These are phyloP conservation scores for Neofusicoccum umdonicola DNA, from an alignment of 2,329 filamentous ascomycete species.

Conservation along the genomic window DNA sequence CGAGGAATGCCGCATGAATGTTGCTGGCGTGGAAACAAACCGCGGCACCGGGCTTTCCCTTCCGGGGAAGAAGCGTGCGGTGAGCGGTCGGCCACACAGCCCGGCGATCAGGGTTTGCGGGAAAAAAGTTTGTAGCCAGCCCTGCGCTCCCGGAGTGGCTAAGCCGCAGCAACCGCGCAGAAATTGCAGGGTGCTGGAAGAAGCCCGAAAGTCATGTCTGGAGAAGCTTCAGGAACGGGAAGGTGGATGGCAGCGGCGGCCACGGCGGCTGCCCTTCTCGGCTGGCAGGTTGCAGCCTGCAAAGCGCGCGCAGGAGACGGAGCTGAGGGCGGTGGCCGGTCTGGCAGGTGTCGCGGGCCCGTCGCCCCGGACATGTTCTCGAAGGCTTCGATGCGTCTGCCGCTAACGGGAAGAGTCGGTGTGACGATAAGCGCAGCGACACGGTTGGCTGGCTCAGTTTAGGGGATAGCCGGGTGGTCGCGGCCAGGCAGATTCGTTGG, in stretches of 20 bases:
- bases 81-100: background rate
- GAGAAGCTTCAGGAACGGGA: conserved; percentile 2
- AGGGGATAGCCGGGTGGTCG: background rate
- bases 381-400: conserved; percentile 13
- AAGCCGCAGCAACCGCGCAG: background rate
- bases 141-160: background rate
- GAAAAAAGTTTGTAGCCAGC: background rate
- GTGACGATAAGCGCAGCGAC: conserved; percentile 11
- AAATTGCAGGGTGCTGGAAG: conserved; percentile 3
- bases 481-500: background rate
- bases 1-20: background rate
- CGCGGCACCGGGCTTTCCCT: background rate
- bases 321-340: background rate
- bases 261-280: background rate
- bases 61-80: background rate
- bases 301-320: background rate
- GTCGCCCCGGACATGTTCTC: conserved; percentile 1
- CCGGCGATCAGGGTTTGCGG: background rate
- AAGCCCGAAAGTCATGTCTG: background rate
- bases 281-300: background rate
- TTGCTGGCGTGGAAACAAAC: conserved; percentile 1
- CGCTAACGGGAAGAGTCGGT: conserved; percentile 13
- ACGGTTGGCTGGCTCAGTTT: conserved; percentile 1
- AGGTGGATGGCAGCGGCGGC: background rate
- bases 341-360: background rate